These are phyloP conservation scores for Plantago elongata DNA, from an alignment of 257 asterid genomes.

Conservation along the genomic window DNA sequence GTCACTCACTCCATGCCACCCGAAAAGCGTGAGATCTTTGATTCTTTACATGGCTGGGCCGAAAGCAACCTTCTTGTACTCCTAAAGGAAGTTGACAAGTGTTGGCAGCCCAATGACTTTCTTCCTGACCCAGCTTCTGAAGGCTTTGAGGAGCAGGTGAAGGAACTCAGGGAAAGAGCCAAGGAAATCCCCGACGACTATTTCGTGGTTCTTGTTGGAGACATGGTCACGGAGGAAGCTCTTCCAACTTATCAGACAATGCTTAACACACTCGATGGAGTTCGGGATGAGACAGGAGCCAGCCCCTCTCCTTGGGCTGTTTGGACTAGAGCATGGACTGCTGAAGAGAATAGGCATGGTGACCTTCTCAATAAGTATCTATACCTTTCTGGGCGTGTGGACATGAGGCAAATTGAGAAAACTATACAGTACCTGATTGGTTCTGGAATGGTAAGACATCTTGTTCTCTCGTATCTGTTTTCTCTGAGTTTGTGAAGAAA, in stretches of 20 bases:
- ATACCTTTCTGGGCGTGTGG: conserved; percentile 65
- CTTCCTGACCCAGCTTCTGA: conserved; percentile 68
- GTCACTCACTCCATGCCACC: conserved; percentile 65
- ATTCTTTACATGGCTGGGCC: conserved; percentile 61
- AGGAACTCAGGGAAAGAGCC: conserved; percentile 64
- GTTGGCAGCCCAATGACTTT: conserved; percentile 71
- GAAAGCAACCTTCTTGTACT: conserved; percentile 49
- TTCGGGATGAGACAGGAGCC: conserved; percentile 76
- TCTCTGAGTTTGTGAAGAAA: neutral
- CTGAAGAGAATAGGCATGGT: conserved; percentile 78
- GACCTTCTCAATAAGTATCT: conserved; percentile 64
- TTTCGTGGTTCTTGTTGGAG: conserved; percentile 66
- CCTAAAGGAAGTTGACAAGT: conserved; percentile 61
- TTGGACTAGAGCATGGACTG: conserved; percentile 79
- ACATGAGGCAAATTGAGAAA: conserved; percentile 58
- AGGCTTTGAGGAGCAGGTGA: conserved; percentile 69
- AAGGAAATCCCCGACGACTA: conserved; percentile 67
- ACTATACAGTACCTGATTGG: conserved; percentile 60
- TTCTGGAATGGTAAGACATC: conserved; percentile 39
- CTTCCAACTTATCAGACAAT: conserved; percentile 82
- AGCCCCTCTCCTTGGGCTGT: conserved; percentile 69
- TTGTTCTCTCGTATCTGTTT: neutral
- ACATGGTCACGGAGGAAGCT: conserved; percentile 75
- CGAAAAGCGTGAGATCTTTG: conserved; percentile 58
- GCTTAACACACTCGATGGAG: conserved; percentile 72